Evolutionary conservation across 306 rosid genomes (phyloP), one percentile per base, ranked within the genome.

Genomic region (Gastrolobium villosum): DNA sequence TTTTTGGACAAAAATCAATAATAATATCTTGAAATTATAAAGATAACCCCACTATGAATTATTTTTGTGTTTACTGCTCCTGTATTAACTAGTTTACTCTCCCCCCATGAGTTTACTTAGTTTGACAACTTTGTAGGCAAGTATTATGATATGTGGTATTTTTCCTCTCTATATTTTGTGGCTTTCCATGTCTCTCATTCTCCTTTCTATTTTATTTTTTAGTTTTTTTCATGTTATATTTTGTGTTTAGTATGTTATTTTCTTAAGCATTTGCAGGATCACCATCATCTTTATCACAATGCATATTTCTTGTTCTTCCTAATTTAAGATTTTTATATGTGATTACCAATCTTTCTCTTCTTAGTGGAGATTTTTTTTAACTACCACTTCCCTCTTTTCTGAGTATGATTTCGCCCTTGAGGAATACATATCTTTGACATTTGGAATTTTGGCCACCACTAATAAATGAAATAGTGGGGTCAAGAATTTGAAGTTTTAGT

Each of bases 401-500:
- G 71, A 34, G 50, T 64, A 43, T 79, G 62, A 30, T 64, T 70
- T 72, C 65, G 2, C 53, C 46, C 37, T 72, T 66, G 6, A 55
- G 28, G 44, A 56, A 63, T 63, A 31, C 60, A 35, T 35, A 5
- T 49, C 30, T 30, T 56, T 64, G 49, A 64, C 48, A 44, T 46
- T 84, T 48, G 14, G 41, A 68, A 36, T 48, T 56, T 64, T 70
- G 55, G 76, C 14, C 44, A 61, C 10, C 45, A n/a, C 55, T 14
- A 63, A 36, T 26, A 32, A 32, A 54, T 61, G 53, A 66, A 65
- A 46, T 76, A 37, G 13, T 15, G 59, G 26, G 63, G 68, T 65
- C 13, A 60, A 80, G 7, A 78, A 76, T 30, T 68, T 71, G 49
- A 66, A 55, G 48, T 72, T 76, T 56, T 41, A 43, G 62, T 59